These are phyloP conservation scores for Tuber aestivum DNA, from an alignment of 495 filamentous ascomycete species.

Conservation along the genomic window DNA sequence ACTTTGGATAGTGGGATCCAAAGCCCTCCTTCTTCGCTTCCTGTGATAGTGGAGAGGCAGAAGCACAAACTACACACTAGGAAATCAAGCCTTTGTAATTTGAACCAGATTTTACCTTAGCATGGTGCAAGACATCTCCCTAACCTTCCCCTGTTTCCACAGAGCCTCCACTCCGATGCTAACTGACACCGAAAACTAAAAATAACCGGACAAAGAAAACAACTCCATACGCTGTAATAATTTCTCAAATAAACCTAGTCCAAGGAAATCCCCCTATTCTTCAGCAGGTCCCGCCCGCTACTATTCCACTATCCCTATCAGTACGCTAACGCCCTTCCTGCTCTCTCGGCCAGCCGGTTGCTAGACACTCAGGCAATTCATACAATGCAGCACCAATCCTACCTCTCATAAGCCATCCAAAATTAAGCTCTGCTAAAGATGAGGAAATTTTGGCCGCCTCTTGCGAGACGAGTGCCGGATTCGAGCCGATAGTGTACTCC, in stretches of 20 bases:
- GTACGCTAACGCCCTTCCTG: background rate
- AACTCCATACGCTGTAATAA: background rate
- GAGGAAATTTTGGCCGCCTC: background rate
- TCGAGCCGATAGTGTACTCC: background rate
- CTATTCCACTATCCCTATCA: background rate
- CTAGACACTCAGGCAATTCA: background rate
- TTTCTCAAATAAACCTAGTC: background rate
- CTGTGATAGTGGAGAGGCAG: too few relatives aligned
- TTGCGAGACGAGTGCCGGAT: background rate
- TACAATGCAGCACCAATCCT: background rate
- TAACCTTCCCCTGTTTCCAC: background rate
- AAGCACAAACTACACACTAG: too few relatives aligned
- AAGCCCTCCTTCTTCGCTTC: too few relatives aligned
- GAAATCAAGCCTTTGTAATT: background rate
- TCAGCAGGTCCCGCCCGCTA: background rate
- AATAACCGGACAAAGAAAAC: background rate
- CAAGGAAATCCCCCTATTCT: background rate
- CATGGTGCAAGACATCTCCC: background rate
- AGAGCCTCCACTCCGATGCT: background rate
- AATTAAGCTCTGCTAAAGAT: background rate
- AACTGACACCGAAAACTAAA: background rate
- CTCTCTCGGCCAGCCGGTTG: background rate
- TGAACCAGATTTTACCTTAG: background rate
- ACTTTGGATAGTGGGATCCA: background rate
- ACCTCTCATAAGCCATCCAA: background rate